Evolutionary conservation across 2,329 filamentous ascomycete genomes (phyloP).

Genomic region (Penicillium sp.): DNA sequence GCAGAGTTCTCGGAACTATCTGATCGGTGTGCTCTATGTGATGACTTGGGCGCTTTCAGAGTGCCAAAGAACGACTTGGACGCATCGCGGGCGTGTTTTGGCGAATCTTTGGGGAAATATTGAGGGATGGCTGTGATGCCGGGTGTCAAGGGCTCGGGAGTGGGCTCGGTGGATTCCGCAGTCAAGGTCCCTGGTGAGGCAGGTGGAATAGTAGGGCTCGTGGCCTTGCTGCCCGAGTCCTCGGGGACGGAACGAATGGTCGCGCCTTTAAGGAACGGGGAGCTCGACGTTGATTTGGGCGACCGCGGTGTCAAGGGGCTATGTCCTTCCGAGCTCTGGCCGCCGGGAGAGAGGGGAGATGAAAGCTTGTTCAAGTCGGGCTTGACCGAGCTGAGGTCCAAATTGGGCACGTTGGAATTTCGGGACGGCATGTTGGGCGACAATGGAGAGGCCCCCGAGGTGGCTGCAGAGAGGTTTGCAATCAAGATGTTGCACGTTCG

Average conservation of each 20-base stretch:
- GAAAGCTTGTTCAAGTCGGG: constrained; percentile 31
- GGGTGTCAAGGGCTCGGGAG: constrained; percentile 38
- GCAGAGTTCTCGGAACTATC: constrained; percentile 39
- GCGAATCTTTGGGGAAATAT: constrained; percentile 41
- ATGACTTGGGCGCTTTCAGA: constrained; percentile 47
- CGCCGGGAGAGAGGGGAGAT: constrained; percentile 36
- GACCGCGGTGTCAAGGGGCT: constrained; percentile 40
- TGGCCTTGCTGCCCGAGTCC: constrained; percentile 32
- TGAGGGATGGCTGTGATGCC: constrained; percentile 47
- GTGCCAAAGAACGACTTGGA: constrained; percentile 49
- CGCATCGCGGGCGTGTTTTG: constrained; percentile 44
- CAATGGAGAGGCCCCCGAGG: constrained; percentile 1
- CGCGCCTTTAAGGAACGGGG: constrained; percentile 37
- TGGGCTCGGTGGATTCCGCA: constrained; percentile 24
- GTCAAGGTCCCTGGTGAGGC: constrained; percentile 27
- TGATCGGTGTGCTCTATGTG: constrained; percentile 42
- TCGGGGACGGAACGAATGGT: constrained; percentile 44
- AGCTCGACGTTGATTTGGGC: constrained; percentile 39
- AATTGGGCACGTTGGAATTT: constrained; percentile 37
- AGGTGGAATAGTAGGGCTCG: constrained; percentile 29
- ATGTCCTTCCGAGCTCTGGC: constrained; percentile 35
- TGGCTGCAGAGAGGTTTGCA: background rate
- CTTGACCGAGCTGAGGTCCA: constrained; percentile 38
- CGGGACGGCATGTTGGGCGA: constrained; percentile 36
- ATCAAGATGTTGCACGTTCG: background rate